These are phyloP conservation scores for Kazachstania bromeliacearum DNA, from an alignment of 805 yeast genomes.

Conservation along the genomic window DNA sequence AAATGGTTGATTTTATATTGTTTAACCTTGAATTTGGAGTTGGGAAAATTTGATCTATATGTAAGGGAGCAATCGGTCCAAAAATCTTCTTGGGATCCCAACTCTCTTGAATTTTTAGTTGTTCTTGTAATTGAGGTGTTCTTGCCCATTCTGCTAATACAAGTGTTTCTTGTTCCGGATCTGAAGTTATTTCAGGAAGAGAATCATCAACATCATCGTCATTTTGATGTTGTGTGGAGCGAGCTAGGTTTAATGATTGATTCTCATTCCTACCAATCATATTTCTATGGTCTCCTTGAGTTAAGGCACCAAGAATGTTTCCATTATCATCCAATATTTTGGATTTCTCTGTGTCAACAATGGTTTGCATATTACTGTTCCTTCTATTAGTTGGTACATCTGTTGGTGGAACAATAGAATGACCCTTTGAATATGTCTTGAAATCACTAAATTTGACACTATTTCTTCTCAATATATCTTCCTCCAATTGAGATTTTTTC, in stretches of 20 bases:
- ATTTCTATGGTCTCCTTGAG: slow-evolving; percentile 25
- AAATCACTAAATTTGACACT: slow-evolving; percentile 9
- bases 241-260: too few species aligned
- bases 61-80: slow-evolving; percentile 63
- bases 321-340: slow-evolving; percentile 4
- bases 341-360: neutral
- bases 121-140: slow-evolving; percentile 43
- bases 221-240: neutral
- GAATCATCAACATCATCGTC: slow-evolving; percentile 14
- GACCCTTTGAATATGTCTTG: slow-evolving; percentile 3
- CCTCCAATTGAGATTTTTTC: slow-evolving; percentile 21
- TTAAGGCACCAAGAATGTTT: slow-evolving; percentile 21
- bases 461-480: slow-evolving; percentile 16
- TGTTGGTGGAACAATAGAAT: slow-evolving; percentile 1
- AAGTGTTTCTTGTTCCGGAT: slow-evolving; percentile 45
- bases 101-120: slow-evolving; percentile 37
- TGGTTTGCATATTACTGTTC: neutral
- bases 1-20: slow-evolving; percentile 32
- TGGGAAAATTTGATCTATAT: slow-evolving; percentile 60
- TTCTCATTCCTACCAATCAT: slow-evolving; percentile 12
- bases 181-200: slow-evolving; percentile 41
- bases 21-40: slow-evolving; percentile 33
- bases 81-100: slow-evolving; percentile 62
- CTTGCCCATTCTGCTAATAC: slow-evolving; percentile 54
- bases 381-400: neutral